These are phyloP conservation scores for Eutrema japonicum DNA, from an alignment of 345 rosid species.

Conservation along the genomic window DNA sequence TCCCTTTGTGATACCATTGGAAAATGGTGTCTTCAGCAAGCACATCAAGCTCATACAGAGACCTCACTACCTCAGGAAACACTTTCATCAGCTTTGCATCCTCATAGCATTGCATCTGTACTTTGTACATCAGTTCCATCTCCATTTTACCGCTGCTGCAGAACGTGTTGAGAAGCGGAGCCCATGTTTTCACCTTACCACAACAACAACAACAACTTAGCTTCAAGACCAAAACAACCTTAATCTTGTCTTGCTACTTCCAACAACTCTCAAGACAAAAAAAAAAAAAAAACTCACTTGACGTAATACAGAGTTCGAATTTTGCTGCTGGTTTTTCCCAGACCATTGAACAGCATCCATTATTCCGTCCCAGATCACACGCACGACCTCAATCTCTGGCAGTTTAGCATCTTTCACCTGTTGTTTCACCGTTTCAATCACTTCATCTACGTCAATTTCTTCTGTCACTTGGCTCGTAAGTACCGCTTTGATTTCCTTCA, in stretches of 20 bases:
- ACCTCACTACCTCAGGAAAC: conserved; percentile 86
- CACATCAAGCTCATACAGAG: conserved; percentile 93
- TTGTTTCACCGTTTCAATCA: conserved; percentile 82
- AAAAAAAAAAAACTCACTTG: conserved; percentile 54
- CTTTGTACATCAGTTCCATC: conserved; percentile 92
- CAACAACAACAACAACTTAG: background rate
- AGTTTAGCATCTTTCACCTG: conserved; percentile 83
- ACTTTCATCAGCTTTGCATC: conserved; percentile 98
- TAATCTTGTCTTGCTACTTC: conserved; percentile 10
- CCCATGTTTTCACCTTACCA: conserved; percentile 88
- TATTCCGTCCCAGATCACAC: conserved; percentile 92
- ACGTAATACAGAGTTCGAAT: conserved; percentile 83
- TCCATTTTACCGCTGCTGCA: conserved; percentile 85
- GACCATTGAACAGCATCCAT: conserved; percentile 99
- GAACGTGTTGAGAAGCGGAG: conserved; percentile 69
- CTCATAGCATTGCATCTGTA: conserved; percentile 97
- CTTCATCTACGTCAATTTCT: conserved; percentile 75
- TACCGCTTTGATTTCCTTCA: conserved; percentile 88
- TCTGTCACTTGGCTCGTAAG: conserved; percentile 84
- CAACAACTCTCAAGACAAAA: background rate
- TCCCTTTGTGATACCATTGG: conserved; percentile 88
- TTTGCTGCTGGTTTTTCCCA: conserved; percentile 99
- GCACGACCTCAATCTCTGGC: conserved; percentile 78
- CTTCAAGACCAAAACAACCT: conserved; percentile 44
- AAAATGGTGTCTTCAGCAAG: conserved; percentile 96